Evolutionary conservation across 176 grass and related monocot species (phyloP), one percentile per base, ranked within the genome.

Genomic region (Echinochloa phyllopogon): DNA sequence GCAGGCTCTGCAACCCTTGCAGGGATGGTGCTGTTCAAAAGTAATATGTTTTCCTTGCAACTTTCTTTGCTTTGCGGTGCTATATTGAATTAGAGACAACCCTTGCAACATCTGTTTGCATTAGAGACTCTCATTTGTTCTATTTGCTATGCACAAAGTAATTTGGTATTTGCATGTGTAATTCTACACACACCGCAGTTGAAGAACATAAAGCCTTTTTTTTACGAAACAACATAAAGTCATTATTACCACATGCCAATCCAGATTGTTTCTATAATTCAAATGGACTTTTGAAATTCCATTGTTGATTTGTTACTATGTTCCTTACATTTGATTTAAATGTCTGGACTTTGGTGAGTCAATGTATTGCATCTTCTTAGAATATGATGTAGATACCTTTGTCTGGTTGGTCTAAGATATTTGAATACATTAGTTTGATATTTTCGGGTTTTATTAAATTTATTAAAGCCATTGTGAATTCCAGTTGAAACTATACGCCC

Each of bases 21-120:
- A 14, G 88, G 88, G 69, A 74, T 87, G 8, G 84, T 90, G 49
- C 74, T 90, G 42, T 66, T 87, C 29, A 90, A 90, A 87, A 83
- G 88, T 90, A 90, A 74, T 78, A 16, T 36, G 8, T 27, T 59
- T 57, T 83, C 56, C 65, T 41, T 77, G 55, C 15, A 77, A 40
- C 20, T 21, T 21, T 36, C 1, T 59, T 74, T 70, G 6, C 38
- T 55, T 81, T 70, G 5, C 15, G 10, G 12, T 72, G 36, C 45
- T 63, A 69, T 70, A 29, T 62, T 70, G 62, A 33, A 33, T 33
- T 33, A 33, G 29, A 33, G 29, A 33, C 29, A 33, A 33, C 29
- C 29, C 29, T 33, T 33, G 29, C 29, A 33, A 33, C 2, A 53
- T 3, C 51, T 85, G 2, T 60, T 76, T 70, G n/a, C 55, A 20